Conservation (phyloP, 495 filamentous ascomycete species). For the Ramalina intermedia region DNA sequence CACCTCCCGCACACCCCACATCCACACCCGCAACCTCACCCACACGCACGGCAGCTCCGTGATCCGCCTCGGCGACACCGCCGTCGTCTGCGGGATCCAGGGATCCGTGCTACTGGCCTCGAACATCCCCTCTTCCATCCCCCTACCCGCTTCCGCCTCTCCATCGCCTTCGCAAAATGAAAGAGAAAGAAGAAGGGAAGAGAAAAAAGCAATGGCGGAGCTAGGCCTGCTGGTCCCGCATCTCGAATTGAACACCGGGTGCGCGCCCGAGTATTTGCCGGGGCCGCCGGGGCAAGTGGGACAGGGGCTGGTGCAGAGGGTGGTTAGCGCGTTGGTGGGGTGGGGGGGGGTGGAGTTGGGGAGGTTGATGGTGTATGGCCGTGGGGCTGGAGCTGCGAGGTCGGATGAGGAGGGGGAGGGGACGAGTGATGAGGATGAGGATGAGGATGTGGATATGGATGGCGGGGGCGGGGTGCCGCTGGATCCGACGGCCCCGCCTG, state of each 20-base stretch:
- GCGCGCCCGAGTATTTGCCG: slow-evolving; percentile 69
- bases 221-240: slow-evolving; percentile 80
- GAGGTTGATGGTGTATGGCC: slow-evolving; percentile 50
- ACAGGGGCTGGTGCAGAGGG: slow-evolving; percentile 65
- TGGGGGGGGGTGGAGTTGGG: slow-evolving; percentile 43
- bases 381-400: neutral
- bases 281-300: slow-evolving; percentile 65
- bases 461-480: neutral
- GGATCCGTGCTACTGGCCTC: slow-evolving; percentile 66
- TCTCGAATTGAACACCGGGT: slow-evolving; percentile 77
- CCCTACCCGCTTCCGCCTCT: slow-evolving; percentile 26
- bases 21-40: slow-evolving; percentile 67
- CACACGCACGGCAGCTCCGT: slow-evolving; percentile 83
- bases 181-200: slow-evolving; percentile 11
- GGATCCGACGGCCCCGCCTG: neutral
- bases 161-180: slow-evolving; percentile 14
- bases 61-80: slow-evolving; percentile 75
- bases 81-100: slow-evolving; percentile 79
- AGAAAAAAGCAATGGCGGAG: slow-evolving; percentile 39
- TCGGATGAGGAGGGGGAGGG: no score
- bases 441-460: slow-evolving; percentile 28
- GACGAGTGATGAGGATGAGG: slow-evolving; percentile 5
- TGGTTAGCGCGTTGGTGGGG: slow-evolving; percentile 59
- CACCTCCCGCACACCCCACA: slow-evolving; percentile 50
- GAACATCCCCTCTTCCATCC: slow-evolving; percentile 46